Evolutionary conservation across 2,329 filamentous ascomycete genomes (phyloP).

Genomic region (Diaporthe capsici): DNA sequence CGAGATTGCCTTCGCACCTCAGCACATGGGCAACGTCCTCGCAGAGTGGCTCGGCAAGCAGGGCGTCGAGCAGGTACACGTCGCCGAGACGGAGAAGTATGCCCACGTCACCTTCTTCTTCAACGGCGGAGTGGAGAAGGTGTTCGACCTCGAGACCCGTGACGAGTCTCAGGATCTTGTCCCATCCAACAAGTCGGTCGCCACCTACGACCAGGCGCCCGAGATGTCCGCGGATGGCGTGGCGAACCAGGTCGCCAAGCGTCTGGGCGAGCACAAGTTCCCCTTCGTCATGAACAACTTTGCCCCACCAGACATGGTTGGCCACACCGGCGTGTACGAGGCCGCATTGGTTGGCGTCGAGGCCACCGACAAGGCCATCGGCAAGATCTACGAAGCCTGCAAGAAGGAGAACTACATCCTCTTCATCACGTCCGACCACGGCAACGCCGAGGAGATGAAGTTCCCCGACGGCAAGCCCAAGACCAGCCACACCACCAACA

Average conservation of each 20-base stretch:
- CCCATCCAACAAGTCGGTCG: slow-evolving; percentile 88
- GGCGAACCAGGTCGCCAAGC: slow-evolving; percentile 89
- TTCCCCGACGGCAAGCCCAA: slow-evolving; percentile 96
- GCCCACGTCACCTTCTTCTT: slow-evolving; percentile 99
- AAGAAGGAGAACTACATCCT: slow-evolving; percentile 93
- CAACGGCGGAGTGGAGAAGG: slow-evolving; percentile 98
- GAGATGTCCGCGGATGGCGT: slow-evolving; percentile 96
- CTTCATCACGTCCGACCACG: slow-evolving; percentile 97
- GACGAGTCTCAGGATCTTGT: slow-evolving; percentile 86
- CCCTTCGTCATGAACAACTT: slow-evolving; percentile 99
- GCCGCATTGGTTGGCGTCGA: slow-evolving; percentile 88
- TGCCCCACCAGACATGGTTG: slow-evolving; percentile 98
- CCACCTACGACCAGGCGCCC: slow-evolving; percentile 94
- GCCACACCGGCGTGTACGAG: slow-evolving; percentile 97
- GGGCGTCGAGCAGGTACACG: slow-evolving; percentile 90
- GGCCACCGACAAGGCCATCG: slow-evolving; percentile 94
- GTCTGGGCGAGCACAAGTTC: slow-evolving; percentile 86
- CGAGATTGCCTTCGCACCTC: slow-evolving; percentile 91
- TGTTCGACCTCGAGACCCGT: slow-evolving; percentile 90
- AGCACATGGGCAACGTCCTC: slow-evolving; percentile 97
- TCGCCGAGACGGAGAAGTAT: slow-evolving; percentile 99
- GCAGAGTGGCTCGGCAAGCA: slow-evolving; percentile 96
- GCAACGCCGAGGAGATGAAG: slow-evolving; percentile 99
- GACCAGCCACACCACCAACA: slow-evolving; percentile 98
- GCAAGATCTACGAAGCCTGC: slow-evolving; percentile 91